phyloP scores from a whole-genome alignment of 2,329 filamentous ascomycete species.

The Fusarium bulbicola region DNA sequence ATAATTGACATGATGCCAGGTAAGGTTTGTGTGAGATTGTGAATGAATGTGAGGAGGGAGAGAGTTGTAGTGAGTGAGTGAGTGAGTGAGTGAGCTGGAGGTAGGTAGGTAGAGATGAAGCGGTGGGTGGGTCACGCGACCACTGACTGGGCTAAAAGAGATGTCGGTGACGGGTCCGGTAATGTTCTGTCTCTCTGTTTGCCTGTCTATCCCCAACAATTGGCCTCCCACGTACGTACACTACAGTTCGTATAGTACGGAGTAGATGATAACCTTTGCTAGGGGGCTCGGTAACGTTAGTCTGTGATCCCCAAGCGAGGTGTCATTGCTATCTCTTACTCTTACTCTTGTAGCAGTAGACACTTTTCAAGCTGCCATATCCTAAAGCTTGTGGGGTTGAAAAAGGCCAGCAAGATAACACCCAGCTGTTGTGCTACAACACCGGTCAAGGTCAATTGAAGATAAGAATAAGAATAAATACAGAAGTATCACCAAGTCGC shows the following conservation, averaged over 20 bases:
- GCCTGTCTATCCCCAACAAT: conserved; percentile 30
- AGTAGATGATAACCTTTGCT: conserved; percentile 17
- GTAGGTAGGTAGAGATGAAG: background rate
- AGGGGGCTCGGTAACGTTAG: conserved; percentile 1
- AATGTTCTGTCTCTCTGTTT: background rate
- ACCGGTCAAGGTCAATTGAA: background rate
- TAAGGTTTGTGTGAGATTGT: background rate
- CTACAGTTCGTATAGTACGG: conserved; percentile 19
- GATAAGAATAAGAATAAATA: background rate
- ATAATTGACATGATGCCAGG: conserved; percentile 66
- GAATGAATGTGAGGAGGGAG: conserved; percentile 1
- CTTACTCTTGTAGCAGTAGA: background rate
- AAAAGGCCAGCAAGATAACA: background rate
- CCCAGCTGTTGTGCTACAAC: background rate
- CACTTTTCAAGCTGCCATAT: conserved; percentile 22
- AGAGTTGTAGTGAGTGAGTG: background rate
- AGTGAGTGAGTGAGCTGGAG: background rate
- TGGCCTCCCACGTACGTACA: background rate
- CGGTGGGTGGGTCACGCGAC: conserved; percentile 44
- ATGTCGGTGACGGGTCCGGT: conserved; percentile 37
- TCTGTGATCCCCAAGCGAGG: background rate
- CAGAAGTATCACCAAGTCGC: background rate
- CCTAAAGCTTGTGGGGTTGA: conserved; percentile 27
- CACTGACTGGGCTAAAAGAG: conserved; percentile 22
- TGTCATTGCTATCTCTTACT: background rate